Evolutionary conservation across 768 basidiomycete genomes (phyloP).

Genomic region (Sporobolomyces phaffii): DNA sequence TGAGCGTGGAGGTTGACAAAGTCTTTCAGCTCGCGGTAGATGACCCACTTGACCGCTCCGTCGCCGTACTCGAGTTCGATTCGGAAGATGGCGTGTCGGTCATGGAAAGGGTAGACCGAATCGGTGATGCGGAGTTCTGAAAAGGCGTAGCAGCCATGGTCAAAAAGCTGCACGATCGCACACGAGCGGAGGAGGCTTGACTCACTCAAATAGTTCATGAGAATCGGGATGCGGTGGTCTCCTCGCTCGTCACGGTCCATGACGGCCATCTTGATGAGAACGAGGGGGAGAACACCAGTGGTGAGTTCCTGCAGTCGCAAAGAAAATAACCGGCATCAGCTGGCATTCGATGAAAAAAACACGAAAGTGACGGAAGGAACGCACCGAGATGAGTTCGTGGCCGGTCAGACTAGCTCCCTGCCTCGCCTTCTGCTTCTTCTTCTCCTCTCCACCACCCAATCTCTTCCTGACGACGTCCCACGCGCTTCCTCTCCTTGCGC

Average conservation of each 20-base stretch:
- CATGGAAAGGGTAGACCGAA: slow-evolving; percentile 72
- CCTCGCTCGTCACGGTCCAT: slow-evolving; percentile 79
- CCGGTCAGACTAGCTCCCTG: slow-evolving; percentile 31
- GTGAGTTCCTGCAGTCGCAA: slow-evolving; percentile 38
- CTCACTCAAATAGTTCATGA: slow-evolving; percentile 41
- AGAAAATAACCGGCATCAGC: no score
- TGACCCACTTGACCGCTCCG: slow-evolving; percentile 84
- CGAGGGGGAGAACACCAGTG: slow-evolving; percentile 66
- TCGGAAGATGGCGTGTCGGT: slow-evolving; percentile 71
- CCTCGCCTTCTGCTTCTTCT: slow-evolving; percentile 28
- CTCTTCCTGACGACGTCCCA: slow-evolving; percentile 24
- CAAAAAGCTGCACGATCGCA: no score
- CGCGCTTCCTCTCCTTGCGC: slow-evolving; percentile 20
- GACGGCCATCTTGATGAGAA: slow-evolving; percentile 69
- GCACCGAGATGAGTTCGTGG: slow-evolving; percentile 30
- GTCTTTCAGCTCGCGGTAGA: slow-evolving; percentile 88
- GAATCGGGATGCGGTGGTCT: slow-evolving; percentile 55
- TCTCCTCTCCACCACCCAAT: not conserved
- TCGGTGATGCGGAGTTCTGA: slow-evolving; percentile 79
- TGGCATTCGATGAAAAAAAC: not conserved
- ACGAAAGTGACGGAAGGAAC: not conserved
- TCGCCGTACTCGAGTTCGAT: slow-evolving; percentile 85
- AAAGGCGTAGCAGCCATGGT: slow-evolving; percentile 47
- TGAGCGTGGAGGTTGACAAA: slow-evolving; percentile 84
- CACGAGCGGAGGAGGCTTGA: not conserved